A percentile compares a stretch with the other conserved stretches of the same genome.
Conservation (phyloP, 2,329 filamentous ascomycete genomes). For the Diplodia intermedia region DNA sequence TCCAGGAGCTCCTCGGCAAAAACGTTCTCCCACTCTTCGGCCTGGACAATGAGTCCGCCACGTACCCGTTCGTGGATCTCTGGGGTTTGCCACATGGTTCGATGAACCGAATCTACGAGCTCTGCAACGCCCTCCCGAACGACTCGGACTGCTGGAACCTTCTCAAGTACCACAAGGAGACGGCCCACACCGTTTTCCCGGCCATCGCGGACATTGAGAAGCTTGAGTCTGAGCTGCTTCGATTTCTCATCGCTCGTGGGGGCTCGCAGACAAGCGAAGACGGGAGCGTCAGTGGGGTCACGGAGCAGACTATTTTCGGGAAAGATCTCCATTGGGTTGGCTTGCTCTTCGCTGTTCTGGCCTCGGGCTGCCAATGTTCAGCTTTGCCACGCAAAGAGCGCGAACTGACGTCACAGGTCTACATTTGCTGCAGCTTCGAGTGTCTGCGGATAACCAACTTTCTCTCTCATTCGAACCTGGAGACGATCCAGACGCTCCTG, state of each 20-base stretch:
- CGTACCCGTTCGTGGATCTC: slow-evolving; percentile 69
- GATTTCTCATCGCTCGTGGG: slow-evolving; percentile 61
- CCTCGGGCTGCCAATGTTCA: slow-evolving; percentile 67
- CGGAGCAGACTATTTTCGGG: slow-evolving; percentile 63
- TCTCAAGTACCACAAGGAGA: slow-evolving; percentile 64
- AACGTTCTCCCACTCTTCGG: slow-evolving; percentile 68
- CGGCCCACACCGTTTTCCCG: slow-evolving; percentile 66
- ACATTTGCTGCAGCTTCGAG: slow-evolving; percentile 70
- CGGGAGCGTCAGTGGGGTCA: slow-evolving; percentile 52
- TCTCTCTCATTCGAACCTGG: slow-evolving; percentile 65
- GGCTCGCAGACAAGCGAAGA: slow-evolving; percentile 51
- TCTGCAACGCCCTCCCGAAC: slow-evolving; percentile 64
- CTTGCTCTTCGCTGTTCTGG: slow-evolving; percentile 67
- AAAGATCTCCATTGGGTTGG: slow-evolving; percentile 66
- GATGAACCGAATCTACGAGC: slow-evolving; percentile 62
- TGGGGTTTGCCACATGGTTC: slow-evolving; percentile 67
- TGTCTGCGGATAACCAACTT: slow-evolving; percentile 70
- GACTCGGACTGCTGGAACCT: slow-evolving; percentile 65
- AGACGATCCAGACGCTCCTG: slow-evolving; percentile 67
- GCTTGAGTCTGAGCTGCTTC: slow-evolving; percentile 62
- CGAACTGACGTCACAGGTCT: slow-evolving; percentile 69
- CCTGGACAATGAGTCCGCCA: slow-evolving; percentile 68
- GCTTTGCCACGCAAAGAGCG: slow-evolving; percentile 64
- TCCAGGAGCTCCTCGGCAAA: slow-evolving; percentile 63
- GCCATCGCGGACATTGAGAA: slow-evolving; percentile 63